A percentile compares a stretch with the other conserved stretches of the same genome.
Evolutionary conservation across 1,284 basidiomycete species (phyloP).

Genomic region (Neonothopanus nambi): DNA sequence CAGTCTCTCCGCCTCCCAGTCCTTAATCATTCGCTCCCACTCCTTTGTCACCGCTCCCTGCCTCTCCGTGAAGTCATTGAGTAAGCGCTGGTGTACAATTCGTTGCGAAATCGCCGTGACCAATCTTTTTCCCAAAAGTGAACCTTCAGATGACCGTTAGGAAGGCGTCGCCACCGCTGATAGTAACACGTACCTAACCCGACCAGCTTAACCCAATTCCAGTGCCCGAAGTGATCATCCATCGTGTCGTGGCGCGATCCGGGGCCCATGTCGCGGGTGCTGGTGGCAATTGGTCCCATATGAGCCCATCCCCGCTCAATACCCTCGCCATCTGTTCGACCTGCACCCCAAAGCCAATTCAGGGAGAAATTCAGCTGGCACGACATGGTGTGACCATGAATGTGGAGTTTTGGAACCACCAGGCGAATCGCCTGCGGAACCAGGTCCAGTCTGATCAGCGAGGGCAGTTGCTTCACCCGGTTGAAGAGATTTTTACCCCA

Average conservation of each 20-base stretch:
- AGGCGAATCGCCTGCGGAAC: not conserved
- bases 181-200: conserved; percentile 1
- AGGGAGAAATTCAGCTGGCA: conserved; percentile 22
- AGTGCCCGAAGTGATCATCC: conserved; percentile 28
- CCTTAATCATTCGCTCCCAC: conserved; percentile 23
- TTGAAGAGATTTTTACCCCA: too few relatives aligned
- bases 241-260: conserved; percentile 25
- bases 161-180: not conserved
- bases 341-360: too few relatives aligned
- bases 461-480: not conserved
- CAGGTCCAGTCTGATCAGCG: not conserved
- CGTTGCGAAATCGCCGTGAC: not conserved
- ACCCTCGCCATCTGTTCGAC: conserved; percentile 25
- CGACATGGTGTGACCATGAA: conserved; percentile 1
- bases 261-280: conserved; percentile 27
- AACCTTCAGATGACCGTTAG: not conserved
- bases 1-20: conserved; percentile 26
- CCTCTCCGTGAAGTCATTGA: conserved; percentile 1
- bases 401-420: conserved; percentile 15
- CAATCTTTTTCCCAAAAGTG: not conserved
- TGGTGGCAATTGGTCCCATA: conserved; percentile 16
- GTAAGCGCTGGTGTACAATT: not conserved
- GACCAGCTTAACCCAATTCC: conserved; percentile 31
- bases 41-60: not conserved
- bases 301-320: conserved; percentile 22